Evolutionary conservation across 805 yeast species (phyloP).

Genomic region (Metschnikowia rubicola): DNA sequence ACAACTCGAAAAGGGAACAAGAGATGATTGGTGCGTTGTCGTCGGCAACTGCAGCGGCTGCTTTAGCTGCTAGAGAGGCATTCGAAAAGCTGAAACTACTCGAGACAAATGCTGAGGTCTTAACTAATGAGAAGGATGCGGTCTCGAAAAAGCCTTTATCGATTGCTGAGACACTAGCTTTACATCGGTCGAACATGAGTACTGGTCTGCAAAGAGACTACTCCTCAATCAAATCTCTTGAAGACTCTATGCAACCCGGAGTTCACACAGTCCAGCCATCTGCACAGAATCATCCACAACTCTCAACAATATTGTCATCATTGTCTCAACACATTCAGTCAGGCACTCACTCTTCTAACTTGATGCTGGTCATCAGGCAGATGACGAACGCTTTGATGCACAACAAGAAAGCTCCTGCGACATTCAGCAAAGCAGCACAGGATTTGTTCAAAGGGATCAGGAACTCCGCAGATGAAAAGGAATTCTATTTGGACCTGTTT

Average conservation of each 20-base stretch:
- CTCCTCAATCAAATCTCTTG: conserved; percentile 26
- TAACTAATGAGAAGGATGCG: background rate
- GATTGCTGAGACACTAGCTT: conserved; percentile 59
- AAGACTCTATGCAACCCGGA: conserved; percentile 17
- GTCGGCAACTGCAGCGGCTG: conserved; percentile 16
- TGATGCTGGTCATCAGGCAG: conserved; percentile 36
- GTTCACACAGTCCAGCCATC: background rate
- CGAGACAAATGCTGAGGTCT: background rate
- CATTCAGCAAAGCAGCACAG: conserved; percentile 12
- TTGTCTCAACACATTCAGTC: conserved; percentile 30
- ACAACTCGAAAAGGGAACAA: background rate
- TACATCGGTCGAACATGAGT: conserved; percentile 46
- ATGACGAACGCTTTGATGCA: conserved; percentile 34
- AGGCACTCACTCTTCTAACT: conserved; percentile 20
- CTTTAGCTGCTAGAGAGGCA: conserved; percentile 9
- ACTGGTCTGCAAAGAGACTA: conserved; percentile 27
- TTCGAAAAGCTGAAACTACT: background rate
- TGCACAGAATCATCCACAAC: conserved; percentile 25
- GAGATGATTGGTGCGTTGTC: conserved; percentile 5
- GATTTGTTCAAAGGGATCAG: conserved; percentile 12
- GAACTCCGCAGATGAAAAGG: conserved; percentile 20
- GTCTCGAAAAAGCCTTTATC: conserved; percentile 34
- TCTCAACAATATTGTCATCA: conserved; percentile 31
- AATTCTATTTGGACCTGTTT: conserved; percentile 28
- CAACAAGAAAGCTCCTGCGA: conserved; percentile 12